phyloP scores from a whole-genome alignment of 352 stramenopile genomes.

The Aphanomyces stellatus region DNA sequence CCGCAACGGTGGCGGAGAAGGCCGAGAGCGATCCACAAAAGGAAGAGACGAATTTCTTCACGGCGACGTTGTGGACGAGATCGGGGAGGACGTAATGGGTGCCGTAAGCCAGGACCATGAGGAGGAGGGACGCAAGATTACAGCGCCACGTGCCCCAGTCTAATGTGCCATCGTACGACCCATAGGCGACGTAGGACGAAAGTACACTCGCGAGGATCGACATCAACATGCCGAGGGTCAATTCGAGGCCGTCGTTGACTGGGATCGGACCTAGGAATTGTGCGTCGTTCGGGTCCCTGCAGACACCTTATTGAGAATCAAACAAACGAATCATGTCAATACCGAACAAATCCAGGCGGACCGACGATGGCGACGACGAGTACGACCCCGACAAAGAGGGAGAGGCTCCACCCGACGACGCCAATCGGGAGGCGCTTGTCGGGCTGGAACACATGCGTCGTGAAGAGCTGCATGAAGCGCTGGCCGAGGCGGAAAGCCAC shows the following conservation, averaged over 20 bases:
- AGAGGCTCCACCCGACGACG: slow-evolving; percentile 19
- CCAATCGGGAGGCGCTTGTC: neutral
- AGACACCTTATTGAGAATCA: no score
- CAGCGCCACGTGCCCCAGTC: slow-evolving; percentile 55
- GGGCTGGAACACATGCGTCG: neutral
- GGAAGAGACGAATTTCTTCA: slow-evolving; percentile 69
- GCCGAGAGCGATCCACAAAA: slow-evolving; percentile 64
- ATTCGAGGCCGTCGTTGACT: slow-evolving; percentile 56
- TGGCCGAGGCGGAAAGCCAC: slow-evolving; percentile 48
- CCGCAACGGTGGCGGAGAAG: slow-evolving; percentile 47
- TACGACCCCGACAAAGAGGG: slow-evolving; percentile 33
- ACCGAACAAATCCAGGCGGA: slow-evolving; percentile 58
- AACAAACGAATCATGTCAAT: slow-evolving; percentile 14
- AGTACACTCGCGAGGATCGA: slow-evolving; percentile 27
- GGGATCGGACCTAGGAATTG: slow-evolving; percentile 52
- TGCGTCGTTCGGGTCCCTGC: slow-evolving; percentile 69
- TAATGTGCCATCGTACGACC: slow-evolving; percentile 18
- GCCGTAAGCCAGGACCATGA: slow-evolving; percentile 44
- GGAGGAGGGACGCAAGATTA: slow-evolving; percentile 40
- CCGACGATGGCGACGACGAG: slow-evolving; percentile 38
- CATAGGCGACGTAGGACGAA: slow-evolving; percentile 23
- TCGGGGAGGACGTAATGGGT: slow-evolving; percentile 35
- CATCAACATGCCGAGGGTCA: slow-evolving; percentile 65
- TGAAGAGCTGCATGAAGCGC: slow-evolving; percentile 19
- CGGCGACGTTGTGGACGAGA: slow-evolving; percentile 43